Base-by-base conservation (phyloP, 352 stramenopile genomes). In the Phytophthora pinifolia region DNA sequence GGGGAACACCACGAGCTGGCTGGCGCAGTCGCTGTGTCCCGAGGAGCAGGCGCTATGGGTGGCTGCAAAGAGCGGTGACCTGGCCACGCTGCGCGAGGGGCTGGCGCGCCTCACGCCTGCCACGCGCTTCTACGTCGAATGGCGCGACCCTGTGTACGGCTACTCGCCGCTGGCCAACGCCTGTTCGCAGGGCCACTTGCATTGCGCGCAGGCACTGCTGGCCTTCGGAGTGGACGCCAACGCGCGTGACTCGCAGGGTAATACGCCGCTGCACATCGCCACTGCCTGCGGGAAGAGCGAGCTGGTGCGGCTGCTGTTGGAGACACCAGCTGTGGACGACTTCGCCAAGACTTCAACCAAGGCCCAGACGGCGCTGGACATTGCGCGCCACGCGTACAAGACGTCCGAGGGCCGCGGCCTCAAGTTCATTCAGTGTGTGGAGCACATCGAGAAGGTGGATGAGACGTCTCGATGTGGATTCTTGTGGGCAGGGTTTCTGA, bases 21-120 rank as follows among this genome's bases (percentile, higher is more conserved):
- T 91, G 36, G 46, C 83, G 52, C 79, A 89, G 71, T 74, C 67
- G 30, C 64, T 93, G 34, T 90, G 74, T 27, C 83, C 81, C 2
- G 67, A 79, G 48, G 83, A 92, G 67, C 83, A 95, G 55, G 66
- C 76, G 41, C 49, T 92, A 27, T 95, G 83, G 81, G 52, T 89
- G 10, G 79, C 76, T 9, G 83, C 83, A 52, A 91, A 90, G 68
- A 82, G 64, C 47, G 83, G 85, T 22, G 78, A 93, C 62, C 34
- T 76, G 18, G 60, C 62, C 2, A 53, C 71, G 20, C 50, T 95
- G 31, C 74, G 76, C 33, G 47, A 67, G 29, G 79, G 72, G 33
- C 54, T 92, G 45, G 54, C 62, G 18, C 72, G 65, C 3, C 61
- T 89, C 42, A 88, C 76, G 44, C 71, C 78, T 10, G 62, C 73